These are phyloP conservation scores for Rheum nobile DNA, from an alignment of 148 eudicot genomes.

Conservation along the genomic window DNA sequence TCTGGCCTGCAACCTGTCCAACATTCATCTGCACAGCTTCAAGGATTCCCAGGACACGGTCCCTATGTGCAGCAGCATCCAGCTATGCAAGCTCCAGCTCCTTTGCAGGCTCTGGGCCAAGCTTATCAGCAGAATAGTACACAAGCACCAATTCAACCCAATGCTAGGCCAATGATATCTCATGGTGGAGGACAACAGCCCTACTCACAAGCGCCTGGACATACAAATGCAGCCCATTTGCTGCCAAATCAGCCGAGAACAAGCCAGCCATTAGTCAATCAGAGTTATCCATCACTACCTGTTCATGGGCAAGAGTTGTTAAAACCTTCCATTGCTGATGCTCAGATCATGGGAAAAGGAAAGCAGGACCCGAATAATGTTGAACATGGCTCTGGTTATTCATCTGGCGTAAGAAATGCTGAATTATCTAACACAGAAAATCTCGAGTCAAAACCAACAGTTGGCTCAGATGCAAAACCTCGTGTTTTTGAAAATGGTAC, in stretches of 20 bases:
- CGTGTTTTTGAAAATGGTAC: constrained; percentile 22
- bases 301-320: constrained; percentile 23
- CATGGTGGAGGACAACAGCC: constrained; percentile 35
- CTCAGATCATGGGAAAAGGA: constrained; percentile 15
- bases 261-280: constrained; percentile 30
- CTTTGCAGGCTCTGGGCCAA: constrained; percentile 30
- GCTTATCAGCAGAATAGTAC: constrained; percentile 22
- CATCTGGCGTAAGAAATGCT: not conserved
- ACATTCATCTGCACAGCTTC: constrained; percentile 36
- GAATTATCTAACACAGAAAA: constrained; percentile 9
- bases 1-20: constrained; percentile 49
- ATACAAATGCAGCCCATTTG: constrained; percentile 30
- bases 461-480: constrained; percentile 17
- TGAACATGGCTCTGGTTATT: constrained; percentile 15
- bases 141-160: constrained; percentile 40
- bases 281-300: constrained; percentile 24
- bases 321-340: constrained; percentile 16
- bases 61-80: constrained; percentile 39
- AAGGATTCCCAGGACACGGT: constrained; percentile 6
- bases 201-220: constrained; percentile 28
- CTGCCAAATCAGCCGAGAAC: constrained; percentile 36
- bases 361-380: constrained; percentile 16
- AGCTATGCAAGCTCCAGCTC: constrained; percentile 29
- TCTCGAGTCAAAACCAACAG: constrained; percentile 3
- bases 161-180: constrained; percentile 36